Evolutionary conservation across 768 basidiomycete species (phyloP), one percentile per base, ranked within the genome.

Genomic region (Albatrellus ellisii): DNA sequence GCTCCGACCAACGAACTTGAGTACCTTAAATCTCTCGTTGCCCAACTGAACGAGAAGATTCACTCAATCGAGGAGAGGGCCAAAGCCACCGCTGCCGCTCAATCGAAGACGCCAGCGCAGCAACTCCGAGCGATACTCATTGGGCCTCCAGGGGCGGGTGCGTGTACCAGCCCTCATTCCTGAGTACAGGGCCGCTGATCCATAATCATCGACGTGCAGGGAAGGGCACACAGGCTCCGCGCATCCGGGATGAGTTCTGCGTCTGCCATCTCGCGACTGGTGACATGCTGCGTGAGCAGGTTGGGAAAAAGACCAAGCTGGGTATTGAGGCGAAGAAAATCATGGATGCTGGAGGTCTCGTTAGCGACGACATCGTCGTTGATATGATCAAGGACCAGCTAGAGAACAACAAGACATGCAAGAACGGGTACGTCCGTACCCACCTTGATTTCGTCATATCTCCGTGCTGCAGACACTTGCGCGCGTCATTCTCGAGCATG

Each of bases 241-340:
- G 70, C 58, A 91, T 99, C 66, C 78, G 81, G 40, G 79, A 89
- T 48, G 74, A 86, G 56, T 99, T 85, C 69, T 92, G 90, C 58
- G 77, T 99, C 34, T 99, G 95, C 69, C 95, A 99, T 67, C 69
- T 99, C 53, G 94, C 95, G 20, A 99, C 95, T 24, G 95, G 95
- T 15, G 95, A 99, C 68, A 94, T 99, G 90, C 72, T 99, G 44
- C 83, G 95, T 38, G 87, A 90, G 49, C 90, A 99, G 61, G 90
- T 99, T 46, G 56, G 77, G 26, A 62, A 78, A 58, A 83, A 92
- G 66, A 95, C 95, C 4, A 65, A 74, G 32, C 75, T 99, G 31
- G 95, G 95, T 47, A 64, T 82, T 35, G 74, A 85, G 54, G 95
- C 95, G 15, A 98, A 99, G 73, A 91, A 90, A 62, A 79, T 98